phyloP scores from a whole-genome alignment of 2,329 filamentous ascomycete genomes.

The Cercospora sp. region DNA sequence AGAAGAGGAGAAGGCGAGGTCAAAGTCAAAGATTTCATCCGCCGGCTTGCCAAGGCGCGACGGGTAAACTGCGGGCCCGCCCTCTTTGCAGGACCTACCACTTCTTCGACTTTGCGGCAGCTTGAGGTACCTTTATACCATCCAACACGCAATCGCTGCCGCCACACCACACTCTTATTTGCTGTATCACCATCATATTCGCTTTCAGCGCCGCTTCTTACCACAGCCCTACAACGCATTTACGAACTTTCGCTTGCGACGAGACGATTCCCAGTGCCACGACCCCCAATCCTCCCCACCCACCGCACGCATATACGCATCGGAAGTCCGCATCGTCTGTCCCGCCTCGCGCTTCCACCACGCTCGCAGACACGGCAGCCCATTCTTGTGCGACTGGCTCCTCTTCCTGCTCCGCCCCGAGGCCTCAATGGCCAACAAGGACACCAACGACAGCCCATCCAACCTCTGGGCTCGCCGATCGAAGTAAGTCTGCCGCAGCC shows the following conservation, averaged over 20 bases:
- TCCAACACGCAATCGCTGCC: neutral
- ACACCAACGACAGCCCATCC: conserved; percentile 38
- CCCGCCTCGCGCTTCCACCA: conserved; percentile 16
- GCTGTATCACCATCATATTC: neutral
- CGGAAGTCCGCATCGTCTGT: neutral
- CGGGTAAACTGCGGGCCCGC: neutral
- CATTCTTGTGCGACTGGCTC: neutral
- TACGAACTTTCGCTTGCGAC: neutral
- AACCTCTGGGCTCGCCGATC: conserved; percentile 75
- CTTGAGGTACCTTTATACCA: neutral
- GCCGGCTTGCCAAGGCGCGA: neutral
- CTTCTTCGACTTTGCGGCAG: neutral
- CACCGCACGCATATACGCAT: conserved; percentile 11
- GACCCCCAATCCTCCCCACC: conserved; percentile 5
- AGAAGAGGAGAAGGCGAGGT: conserved; percentile 25
- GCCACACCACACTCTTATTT: neutral
- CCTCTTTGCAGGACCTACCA: neutral
- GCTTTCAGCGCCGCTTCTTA: neutral
- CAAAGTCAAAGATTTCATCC: conserved; percentile 15
- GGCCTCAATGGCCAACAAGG: conserved; percentile 36
- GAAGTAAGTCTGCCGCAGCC: conserved; percentile 59
- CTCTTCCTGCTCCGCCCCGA: neutral
- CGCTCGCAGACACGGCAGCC: conserved; percentile 1
- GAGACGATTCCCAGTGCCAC: neutral
- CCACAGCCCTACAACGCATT: neutral